Evolutionary conservation across 805 yeast genomes (phyloP).

Genomic region (Metschnikowia amazonensis): DNA sequence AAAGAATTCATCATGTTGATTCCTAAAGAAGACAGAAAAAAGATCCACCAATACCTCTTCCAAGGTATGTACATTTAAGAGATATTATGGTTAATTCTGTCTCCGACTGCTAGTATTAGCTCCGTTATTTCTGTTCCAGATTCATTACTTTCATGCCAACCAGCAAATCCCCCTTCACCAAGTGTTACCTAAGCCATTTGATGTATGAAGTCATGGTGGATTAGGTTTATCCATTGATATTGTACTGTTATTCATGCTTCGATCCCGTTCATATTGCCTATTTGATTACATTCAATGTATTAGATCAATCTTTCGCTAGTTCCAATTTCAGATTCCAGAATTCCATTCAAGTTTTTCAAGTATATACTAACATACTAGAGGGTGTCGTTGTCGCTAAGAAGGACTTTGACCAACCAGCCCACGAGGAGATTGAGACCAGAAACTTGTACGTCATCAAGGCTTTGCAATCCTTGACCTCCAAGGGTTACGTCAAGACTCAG

Average conservation of each 20-base stretch:
- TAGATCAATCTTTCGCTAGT: too few species aligned
- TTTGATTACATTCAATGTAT: too few species aligned
- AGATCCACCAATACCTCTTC: conserved; percentile 98
- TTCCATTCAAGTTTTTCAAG: neutral
- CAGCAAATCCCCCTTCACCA: too few species aligned
- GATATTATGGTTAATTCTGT: neutral
- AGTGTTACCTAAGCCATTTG: too few species aligned
- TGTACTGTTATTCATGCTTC: too few species aligned
- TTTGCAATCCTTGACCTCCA: conserved; percentile 97
- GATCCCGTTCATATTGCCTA: too few species aligned
- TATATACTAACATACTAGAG: conserved; percentile 50
- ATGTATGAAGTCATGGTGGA: too few species aligned
- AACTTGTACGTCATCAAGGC: conserved; percentile 98
- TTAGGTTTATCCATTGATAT: too few species aligned
- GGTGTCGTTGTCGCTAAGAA: conserved; percentile 99
- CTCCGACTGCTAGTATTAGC: neutral
- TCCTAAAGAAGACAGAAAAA: conserved; percentile 99
- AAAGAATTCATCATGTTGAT: conserved; percentile 69
- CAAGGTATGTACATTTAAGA: conserved; percentile 68
- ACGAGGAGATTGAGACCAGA: conserved; percentile 97
- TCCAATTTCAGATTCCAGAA: neutral
- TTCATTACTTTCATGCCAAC: too few species aligned
- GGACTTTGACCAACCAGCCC: conserved; percentile 96
- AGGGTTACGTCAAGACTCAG: conserved; percentile 99
- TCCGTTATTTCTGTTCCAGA: too few species aligned